These are phyloP conservation scores for Saccharomycopsis fodiens DNA, from an alignment of 805 yeast genomes.

Conservation along the genomic window DNA sequence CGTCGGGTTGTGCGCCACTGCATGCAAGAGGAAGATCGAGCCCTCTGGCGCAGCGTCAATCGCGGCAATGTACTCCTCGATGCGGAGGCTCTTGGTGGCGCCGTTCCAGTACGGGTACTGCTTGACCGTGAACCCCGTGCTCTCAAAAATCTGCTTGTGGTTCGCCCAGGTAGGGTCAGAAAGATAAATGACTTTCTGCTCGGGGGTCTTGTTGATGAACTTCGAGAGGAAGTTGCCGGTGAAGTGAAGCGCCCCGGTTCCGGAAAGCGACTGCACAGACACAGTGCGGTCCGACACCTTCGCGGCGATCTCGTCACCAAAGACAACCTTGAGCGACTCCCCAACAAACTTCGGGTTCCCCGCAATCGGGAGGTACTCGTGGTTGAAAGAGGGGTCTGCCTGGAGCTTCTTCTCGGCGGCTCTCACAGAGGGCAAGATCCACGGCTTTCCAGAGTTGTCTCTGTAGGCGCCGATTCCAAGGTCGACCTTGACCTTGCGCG, in stretches of 20 bases:
- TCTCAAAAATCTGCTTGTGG: constrained; percentile 75
- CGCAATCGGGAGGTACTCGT: constrained; percentile 81
- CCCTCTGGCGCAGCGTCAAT: constrained; percentile 45
- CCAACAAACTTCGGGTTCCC: constrained; percentile 66
- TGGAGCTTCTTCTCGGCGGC: constrained; percentile 55
- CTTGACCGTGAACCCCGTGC: constrained; percentile 58
- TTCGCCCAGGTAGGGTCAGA: constrained; percentile 98
- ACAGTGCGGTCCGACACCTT: constrained; percentile 56
- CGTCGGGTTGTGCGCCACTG: constrained; percentile 96
- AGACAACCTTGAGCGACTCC: constrained; percentile 63
- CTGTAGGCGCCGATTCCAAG: constrained; percentile 93
- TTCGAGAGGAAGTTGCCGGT: constrained; percentile 68
- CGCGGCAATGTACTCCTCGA: constrained; percentile 57
- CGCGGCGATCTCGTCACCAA: constrained; percentile 51
- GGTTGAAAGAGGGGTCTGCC: constrained; percentile 46
- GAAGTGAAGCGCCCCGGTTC: constrained; percentile 90
- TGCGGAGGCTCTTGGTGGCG: constrained; percentile 59
- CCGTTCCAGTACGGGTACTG: constrained; percentile 84
- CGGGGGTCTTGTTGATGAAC: constrained; percentile 27
- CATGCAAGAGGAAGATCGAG: constrained; percentile 55
- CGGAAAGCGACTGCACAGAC: constrained; percentile 84
- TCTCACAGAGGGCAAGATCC: constrained; percentile 72
- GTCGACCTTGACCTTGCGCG: constrained; percentile 65
- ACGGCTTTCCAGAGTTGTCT: constrained; percentile 81
- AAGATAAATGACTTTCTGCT: constrained; percentile 45